Percentiles rank a stretch among this genome's conserved stretches.
These are phyloP conservation scores for Dictyostelium firmibasis DNA, from an alignment of 78 protist species.

Conservation along the genomic window DNA sequence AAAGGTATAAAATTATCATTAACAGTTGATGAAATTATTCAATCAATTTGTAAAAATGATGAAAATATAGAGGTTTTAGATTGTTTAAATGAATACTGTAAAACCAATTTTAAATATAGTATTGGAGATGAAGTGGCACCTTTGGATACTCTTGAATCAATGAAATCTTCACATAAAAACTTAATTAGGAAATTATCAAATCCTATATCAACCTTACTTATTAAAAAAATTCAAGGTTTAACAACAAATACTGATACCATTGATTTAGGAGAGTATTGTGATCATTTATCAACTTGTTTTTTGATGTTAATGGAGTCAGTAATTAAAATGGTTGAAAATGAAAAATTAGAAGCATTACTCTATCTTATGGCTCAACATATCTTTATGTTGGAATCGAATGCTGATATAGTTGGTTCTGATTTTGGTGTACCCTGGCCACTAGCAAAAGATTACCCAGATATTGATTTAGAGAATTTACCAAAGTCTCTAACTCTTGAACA, in stretches of 20 bases:
- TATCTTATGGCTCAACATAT: neutral
- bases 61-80: neutral
- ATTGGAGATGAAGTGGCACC: neutral
- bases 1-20: neutral
- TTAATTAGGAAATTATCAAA: neutral
- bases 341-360: neutral
- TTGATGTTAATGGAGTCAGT: neutral
- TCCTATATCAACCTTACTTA: neutral
- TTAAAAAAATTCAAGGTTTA: neutral
- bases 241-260: neutral
- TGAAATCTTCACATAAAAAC: neutral
- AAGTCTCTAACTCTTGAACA: neutral
- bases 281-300: neutral
- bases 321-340: neutral
- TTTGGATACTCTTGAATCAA: neutral
- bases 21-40: conserved; percentile 1
- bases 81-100: neutral
- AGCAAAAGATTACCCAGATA: neutral
- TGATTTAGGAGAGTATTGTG: neutral
- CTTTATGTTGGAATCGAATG: neutral
- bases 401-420: neutral
- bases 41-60: neutral
- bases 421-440: conserved; percentile 3
- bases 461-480: neutral
- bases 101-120: neutral